Percentiles rank a stretch among this genome's conserved stretches.
Conservation (phyloP, 805 yeast species). For the Zygotorulaspora florentina region DNA sequence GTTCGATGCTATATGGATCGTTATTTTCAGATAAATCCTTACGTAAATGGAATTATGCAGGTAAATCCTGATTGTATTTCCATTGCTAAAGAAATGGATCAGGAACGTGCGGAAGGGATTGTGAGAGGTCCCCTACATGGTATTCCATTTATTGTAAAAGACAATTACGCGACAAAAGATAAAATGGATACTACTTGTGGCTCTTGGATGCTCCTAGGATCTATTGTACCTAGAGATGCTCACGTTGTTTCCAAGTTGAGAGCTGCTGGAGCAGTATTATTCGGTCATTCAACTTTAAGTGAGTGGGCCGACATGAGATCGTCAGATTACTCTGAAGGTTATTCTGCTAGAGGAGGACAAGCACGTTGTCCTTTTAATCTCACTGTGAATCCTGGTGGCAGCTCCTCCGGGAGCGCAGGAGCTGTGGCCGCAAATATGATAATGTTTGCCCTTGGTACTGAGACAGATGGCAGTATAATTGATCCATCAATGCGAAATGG, state of each 20-base stretch:
- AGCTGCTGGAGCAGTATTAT: conserved; percentile 31
- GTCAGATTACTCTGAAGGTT: conserved; percentile 28
- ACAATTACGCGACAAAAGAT: conserved; percentile 31
- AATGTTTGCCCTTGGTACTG: conserved; percentile 30
- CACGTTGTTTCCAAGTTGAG: conserved; percentile 25
- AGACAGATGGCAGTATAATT: conserved; percentile 32
- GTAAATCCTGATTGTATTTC: conserved; percentile 28
- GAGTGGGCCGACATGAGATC: conserved; percentile 35
- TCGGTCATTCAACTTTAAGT: conserved; percentile 30
- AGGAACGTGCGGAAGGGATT: conserved; percentile 24
- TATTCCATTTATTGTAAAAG: conserved; percentile 31
- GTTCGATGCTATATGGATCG: conserved; percentile 26
- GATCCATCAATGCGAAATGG: conserved; percentile 31
- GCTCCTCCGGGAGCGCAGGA: conserved; percentile 32
- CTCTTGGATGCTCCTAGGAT: conserved; percentile 26
- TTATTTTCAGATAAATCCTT: conserved; percentile 25
- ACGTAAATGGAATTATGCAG: conserved; percentile 23
- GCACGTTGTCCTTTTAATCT: conserved; percentile 30
- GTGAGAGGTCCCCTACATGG: conserved; percentile 31
- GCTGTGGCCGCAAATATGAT: conserved; percentile 31
- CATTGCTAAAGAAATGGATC: conserved; percentile 26
- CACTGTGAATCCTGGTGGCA: conserved; percentile 29
- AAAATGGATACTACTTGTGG: conserved; percentile 28
- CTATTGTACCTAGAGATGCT: conserved; percentile 33
- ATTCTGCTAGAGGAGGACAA: conserved; percentile 31